phyloP scores from a whole-genome alignment of 768 basidiomycete species.

The Pleurotus ostreatus region DNA sequence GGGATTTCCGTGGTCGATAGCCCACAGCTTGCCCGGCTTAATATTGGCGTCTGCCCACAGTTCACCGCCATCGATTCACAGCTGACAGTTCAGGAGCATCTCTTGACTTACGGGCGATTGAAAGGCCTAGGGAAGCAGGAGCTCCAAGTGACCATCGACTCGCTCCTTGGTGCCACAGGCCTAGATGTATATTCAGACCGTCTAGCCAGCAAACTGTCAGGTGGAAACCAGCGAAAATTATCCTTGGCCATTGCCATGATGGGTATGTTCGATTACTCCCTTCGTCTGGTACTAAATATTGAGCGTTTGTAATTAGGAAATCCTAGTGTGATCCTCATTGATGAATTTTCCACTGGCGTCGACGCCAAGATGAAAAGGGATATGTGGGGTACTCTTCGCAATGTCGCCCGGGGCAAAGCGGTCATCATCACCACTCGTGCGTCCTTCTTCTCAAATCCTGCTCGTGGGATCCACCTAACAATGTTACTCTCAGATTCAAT shows the following conservation, averaged over 20 bases:
- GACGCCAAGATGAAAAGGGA: slow-evolving; percentile 83
- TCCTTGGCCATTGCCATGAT: slow-evolving; percentile 74
- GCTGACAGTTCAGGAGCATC: slow-evolving; percentile 74
- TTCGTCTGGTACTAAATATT: neutral
- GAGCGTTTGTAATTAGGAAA: slow-evolving; percentile 43
- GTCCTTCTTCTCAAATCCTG: slow-evolving; percentile 18
- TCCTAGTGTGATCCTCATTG: slow-evolving; percentile 73
- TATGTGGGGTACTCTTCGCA: slow-evolving; percentile 73
- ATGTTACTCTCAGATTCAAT: slow-evolving; percentile 53
- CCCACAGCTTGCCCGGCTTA: slow-evolving; percentile 58
- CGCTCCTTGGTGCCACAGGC: slow-evolving; percentile 56
- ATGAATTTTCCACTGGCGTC: slow-evolving; percentile 81
- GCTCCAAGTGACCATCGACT: slow-evolving; percentile 48
- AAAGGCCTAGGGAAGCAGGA: slow-evolving; percentile 56
- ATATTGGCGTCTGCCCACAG: slow-evolving; percentile 80
- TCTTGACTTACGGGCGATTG: slow-evolving; percentile 66
- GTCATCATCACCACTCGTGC: slow-evolving; percentile 69
- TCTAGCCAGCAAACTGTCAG: slow-evolving; percentile 69
- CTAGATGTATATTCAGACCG: slow-evolving; percentile 61
- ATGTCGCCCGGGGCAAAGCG: slow-evolving; percentile 63
- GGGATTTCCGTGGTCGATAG: slow-evolving; percentile 62
- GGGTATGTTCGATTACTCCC: slow-evolving; percentile 29
- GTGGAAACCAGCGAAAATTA: slow-evolving; percentile 78
- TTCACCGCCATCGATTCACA: slow-evolving; percentile 81
- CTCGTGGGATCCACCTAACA: too few species aligned